Conservation (phyloP, 1,284 basidiomycete species). For the Volvariella volvacea region DNA sequence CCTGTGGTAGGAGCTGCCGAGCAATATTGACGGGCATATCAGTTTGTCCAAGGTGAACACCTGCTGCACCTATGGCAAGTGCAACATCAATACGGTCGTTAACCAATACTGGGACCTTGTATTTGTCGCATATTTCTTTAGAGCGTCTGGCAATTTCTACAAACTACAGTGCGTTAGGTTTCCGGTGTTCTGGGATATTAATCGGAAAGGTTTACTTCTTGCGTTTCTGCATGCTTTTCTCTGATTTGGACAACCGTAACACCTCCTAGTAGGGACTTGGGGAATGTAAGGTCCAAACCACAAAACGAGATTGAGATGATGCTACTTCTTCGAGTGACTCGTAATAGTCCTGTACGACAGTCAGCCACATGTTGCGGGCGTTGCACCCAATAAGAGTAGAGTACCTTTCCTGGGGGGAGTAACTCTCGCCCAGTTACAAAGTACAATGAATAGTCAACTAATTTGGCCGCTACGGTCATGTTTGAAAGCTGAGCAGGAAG, state of each 20-base stretch:
- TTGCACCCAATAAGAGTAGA: slow-evolving; percentile 8
- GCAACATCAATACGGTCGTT: slow-evolving; percentile 91
- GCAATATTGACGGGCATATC: slow-evolving; percentile 79
- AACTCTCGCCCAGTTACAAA: slow-evolving; percentile 82
- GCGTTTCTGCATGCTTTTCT: slow-evolving; percentile 78
- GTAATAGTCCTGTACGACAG: slow-evolving; percentile 54
- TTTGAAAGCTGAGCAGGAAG: no score
- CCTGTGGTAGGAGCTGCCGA: slow-evolving; percentile 62
- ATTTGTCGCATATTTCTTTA: slow-evolving; percentile 73
- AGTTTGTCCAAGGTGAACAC: slow-evolving; percentile 88
- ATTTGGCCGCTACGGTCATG: background rate
- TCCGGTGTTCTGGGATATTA: background rate
- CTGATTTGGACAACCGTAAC: slow-evolving; percentile 88
- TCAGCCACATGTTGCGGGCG: background rate
- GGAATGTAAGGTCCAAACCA: slow-evolving; percentile 4
- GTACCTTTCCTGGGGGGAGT: slow-evolving; percentile 74
- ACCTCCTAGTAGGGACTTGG: slow-evolving; percentile 73
- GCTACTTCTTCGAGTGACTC: slow-evolving; percentile 73
- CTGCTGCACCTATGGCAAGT: slow-evolving; percentile 69
- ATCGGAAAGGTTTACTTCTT: slow-evolving; percentile 45
- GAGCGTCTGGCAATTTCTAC: slow-evolving; percentile 68
- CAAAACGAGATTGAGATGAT: slow-evolving; percentile 4
- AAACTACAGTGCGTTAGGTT: slow-evolving; percentile 46
- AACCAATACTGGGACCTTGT: slow-evolving; percentile 83
- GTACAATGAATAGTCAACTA: slow-evolving; percentile 74